A percentile compares a stretch with the other conserved stretches of the same genome.
Conservation (phyloP, 805 yeast species). For the Pichia thaimueangensis region DNA sequence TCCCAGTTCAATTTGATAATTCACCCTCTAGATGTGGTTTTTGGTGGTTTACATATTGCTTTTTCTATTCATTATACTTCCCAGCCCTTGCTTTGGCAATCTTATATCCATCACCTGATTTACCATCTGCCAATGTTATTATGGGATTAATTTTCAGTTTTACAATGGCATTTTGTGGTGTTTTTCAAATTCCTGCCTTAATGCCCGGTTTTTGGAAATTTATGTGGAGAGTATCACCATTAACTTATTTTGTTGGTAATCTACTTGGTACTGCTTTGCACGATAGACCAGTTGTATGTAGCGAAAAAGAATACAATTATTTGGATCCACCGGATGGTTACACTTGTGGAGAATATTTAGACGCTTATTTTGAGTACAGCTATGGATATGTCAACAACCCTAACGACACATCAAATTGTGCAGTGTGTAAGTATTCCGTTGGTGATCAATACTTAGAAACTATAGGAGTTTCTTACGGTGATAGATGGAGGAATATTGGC, state of each 20-base stretch:
- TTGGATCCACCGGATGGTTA: slow-evolving; percentile 51
- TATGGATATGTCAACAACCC: slow-evolving; percentile 58
- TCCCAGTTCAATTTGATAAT: slow-evolving; percentile 31
- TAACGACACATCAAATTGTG: slow-evolving; percentile 41
- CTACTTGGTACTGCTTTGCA: slow-evolving; percentile 46
- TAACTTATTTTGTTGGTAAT: slow-evolving; percentile 58
- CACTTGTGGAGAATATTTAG: slow-evolving; percentile 58
- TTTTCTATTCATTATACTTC: slow-evolving; percentile 40
- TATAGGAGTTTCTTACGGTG: slow-evolving; percentile 36
- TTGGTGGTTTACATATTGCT: slow-evolving; percentile 32
- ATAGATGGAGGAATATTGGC: slow-evolving; percentile 66
- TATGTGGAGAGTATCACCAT: slow-evolving; percentile 71
- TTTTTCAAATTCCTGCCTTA: slow-evolving; percentile 45
- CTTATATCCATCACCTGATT: slow-evolving; percentile 56
- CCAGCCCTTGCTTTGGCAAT: slow-evolving; percentile 47
- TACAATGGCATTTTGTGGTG: slow-evolving; percentile 62
- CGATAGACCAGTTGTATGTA: slow-evolving; percentile 45
- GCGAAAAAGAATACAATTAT: slow-evolving; percentile 40
- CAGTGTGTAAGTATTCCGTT: slow-evolving; percentile 39
- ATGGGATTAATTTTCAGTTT: slow-evolving; percentile 51
- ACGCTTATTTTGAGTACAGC: slow-evolving; percentile 28
- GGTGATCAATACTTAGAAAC: slow-evolving; percentile 43
- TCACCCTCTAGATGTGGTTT: slow-evolving; percentile 40
- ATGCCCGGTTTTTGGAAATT: slow-evolving; percentile 84
- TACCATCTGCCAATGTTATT: slow-evolving; percentile 60